Percentiles rank a stretch among this genome's conserved stretches.
phyloP scores from a whole-genome alignment of 495 filamentous ascomycete species.

The Mytilinidion resinicola region DNA sequence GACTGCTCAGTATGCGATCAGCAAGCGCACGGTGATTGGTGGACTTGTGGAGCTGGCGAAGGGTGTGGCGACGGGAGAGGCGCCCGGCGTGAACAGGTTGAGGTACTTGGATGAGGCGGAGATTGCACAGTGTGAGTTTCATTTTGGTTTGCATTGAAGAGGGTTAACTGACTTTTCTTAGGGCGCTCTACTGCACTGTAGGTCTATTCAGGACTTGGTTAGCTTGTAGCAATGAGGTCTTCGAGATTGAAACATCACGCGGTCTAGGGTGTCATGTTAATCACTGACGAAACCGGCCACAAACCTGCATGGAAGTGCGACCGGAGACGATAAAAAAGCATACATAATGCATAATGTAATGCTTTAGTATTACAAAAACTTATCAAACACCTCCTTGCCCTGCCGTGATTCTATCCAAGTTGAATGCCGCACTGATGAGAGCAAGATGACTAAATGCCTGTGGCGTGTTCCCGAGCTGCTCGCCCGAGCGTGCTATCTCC shows the following conservation, averaged over 20 bases:
- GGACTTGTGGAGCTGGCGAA: constrained; percentile 66
- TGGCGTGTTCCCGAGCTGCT: constrained; percentile 68
- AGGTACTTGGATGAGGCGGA: constrained; percentile 69
- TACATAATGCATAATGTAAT: no score
- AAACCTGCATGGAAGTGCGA: no score
- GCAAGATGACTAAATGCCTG: constrained; percentile 70
- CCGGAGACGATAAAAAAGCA: no score
- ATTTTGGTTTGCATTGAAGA: neutral
- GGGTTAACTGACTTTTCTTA: no score
- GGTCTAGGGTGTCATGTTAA: no score
- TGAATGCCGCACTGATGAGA: constrained; percentile 66
- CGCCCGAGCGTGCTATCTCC: constrained; percentile 63
- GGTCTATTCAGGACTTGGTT: no score
- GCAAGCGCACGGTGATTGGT: constrained; percentile 48
- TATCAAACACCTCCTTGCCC: neutral
- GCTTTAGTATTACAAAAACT: no score
- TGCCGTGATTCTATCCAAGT: constrained; percentile 46
- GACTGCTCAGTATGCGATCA: constrained; percentile 57
- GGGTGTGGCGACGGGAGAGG: constrained; percentile 64
- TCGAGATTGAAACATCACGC: no score
- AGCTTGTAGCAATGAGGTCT: no score
- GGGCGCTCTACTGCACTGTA: no score
- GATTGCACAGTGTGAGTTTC: constrained; percentile 39
- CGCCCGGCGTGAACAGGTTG: constrained; percentile 69
- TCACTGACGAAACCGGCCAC: no score